Percentiles rank a stretch among this genome's conserved stretches.
phyloP scores from a whole-genome alignment of 2,329 filamentous ascomycete genomes.

The Ambrosiella xylebori region DNA sequence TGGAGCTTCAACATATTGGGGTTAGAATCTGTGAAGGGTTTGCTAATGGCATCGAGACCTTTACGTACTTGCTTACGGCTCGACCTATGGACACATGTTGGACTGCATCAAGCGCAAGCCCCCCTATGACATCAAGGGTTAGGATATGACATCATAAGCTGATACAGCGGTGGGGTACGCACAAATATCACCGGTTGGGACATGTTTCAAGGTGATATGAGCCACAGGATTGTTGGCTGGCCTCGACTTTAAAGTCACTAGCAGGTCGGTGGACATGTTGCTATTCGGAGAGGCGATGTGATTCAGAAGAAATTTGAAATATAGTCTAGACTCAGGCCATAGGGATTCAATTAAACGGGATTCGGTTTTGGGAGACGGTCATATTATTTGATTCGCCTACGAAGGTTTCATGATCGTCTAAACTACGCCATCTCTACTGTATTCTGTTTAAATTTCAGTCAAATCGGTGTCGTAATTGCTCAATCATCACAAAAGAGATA shows the following conservation, averaged over 20 bases:
- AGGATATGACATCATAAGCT: background rate
- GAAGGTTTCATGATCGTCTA: too few species aligned
- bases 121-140: background rate
- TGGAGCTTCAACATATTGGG: background rate
- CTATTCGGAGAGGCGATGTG: background rate
- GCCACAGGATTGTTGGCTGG: background rate
- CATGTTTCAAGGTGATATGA: background rate
- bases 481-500: too few species aligned
- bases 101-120: constrained; percentile 5
- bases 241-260: background rate
- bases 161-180: background rate
- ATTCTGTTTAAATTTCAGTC: too few species aligned
- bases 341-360: too few species aligned
- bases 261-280: background rate
- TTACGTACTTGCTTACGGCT: constrained; percentile 4
- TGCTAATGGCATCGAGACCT: background rate
- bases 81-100: constrained; percentile 7
- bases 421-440: too few species aligned
- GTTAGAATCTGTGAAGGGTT: background rate
- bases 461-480: too few species aligned
- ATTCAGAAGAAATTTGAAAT: background rate
- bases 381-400: too few species aligned
- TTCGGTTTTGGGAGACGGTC: too few species aligned
- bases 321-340: too few species aligned
- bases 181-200: constrained; percentile 7